Conservation (phyloP, 345 rosid species). For the Erysimum cheiranthoides region DNA sequence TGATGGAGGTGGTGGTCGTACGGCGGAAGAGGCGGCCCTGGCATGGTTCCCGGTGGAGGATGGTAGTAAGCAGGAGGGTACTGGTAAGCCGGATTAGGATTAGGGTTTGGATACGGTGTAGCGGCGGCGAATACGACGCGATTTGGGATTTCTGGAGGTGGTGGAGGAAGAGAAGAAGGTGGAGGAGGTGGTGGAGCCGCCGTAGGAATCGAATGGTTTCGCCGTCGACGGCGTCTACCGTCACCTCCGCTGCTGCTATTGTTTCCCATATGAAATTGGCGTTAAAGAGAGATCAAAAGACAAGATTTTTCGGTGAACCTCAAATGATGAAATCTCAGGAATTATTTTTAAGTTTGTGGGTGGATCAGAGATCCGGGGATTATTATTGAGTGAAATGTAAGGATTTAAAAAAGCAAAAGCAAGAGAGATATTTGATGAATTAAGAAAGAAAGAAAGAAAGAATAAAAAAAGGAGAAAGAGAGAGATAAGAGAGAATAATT, state of each 20-base stretch:
- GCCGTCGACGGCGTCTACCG: slow-evolving; percentile 66
- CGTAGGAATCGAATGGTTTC: slow-evolving; percentile 50
- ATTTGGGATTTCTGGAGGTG: slow-evolving; percentile 69
- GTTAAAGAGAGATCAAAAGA: slow-evolving; percentile 20
- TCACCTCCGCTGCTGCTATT: slow-evolving; percentile 59
- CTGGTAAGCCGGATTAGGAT: slow-evolving; percentile 63
- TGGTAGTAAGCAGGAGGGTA: slow-evolving; percentile 72
- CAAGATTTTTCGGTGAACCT: background rate
- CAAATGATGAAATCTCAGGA: slow-evolving; percentile 23
- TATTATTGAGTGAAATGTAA: slow-evolving; percentile 29
- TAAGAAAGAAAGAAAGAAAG: slow-evolving; percentile 17
- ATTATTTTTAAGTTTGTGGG: background rate
- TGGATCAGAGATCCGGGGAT: slow-evolving; percentile 36
- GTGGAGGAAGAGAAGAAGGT: slow-evolving; percentile 54
- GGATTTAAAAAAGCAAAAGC: slow-evolving; percentile 10
- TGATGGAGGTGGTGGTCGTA: slow-evolving; percentile 63
- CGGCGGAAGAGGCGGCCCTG: slow-evolving; percentile 53
- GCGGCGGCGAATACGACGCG: slow-evolving; percentile 87
- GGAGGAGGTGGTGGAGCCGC: slow-evolving; percentile 45
- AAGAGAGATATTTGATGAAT: slow-evolving; percentile 14
- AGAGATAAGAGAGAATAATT: slow-evolving; percentile 40
- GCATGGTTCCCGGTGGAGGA: slow-evolving; percentile 60
- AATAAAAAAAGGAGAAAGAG: background rate
- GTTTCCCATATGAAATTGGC: slow-evolving; percentile 65
- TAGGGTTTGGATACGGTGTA: slow-evolving; percentile 78